Evolutionary conservation across 2,329 filamentous ascomycete species (phyloP).

Genomic region (Pseudogymnoascus sp.): DNA sequence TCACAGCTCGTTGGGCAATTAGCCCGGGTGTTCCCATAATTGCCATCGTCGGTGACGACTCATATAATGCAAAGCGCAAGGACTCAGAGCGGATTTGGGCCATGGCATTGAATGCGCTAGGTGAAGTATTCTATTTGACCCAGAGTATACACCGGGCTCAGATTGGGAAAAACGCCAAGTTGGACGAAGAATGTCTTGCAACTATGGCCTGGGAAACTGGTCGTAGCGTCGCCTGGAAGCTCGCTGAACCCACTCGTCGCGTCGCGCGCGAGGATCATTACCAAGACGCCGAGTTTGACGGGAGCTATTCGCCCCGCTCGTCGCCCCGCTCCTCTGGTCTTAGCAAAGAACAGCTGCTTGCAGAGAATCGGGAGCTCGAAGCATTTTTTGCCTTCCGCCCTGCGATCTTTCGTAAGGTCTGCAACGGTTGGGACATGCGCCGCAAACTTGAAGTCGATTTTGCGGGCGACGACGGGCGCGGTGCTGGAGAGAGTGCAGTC

Average conservation of each 20-base stretch:
- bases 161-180: slow-evolving; percentile 35
- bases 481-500: slow-evolving; percentile 67
- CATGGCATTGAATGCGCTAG: slow-evolving; percentile 86
- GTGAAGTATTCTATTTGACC: slow-evolving; percentile 79
- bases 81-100: slow-evolving; percentile 70
- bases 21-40: slow-evolving; percentile 91
- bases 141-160: slow-evolving; percentile 54
- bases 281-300: slow-evolving; percentile 56
- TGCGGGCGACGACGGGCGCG: slow-evolving; percentile 65
- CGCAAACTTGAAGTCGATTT: slow-evolving; percentile 82
- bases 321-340: slow-evolving; percentile 67
- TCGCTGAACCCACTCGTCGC: slow-evolving; percentile 70
- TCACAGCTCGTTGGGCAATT: slow-evolving; percentile 81
- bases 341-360: slow-evolving; percentile 57
- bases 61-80: slow-evolving; percentile 63
- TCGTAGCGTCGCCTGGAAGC: slow-evolving; percentile 68
- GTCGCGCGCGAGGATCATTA: slow-evolving; percentile 63
- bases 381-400: slow-evolving; percentile 64
- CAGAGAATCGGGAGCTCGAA: slow-evolving; percentile 77
- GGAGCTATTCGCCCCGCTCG: slow-evolving; percentile 72
- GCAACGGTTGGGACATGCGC: slow-evolving; percentile 86
- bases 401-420: slow-evolving; percentile 67
- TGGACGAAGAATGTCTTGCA: slow-evolving; percentile 46
- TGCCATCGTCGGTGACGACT: slow-evolving; percentile 72
- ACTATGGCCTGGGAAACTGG: slow-evolving; percentile 72